These are phyloP conservation scores for Cynanchum wilfordii DNA, from an alignment of 257 asterid species.

Conservation along the genomic window DNA sequence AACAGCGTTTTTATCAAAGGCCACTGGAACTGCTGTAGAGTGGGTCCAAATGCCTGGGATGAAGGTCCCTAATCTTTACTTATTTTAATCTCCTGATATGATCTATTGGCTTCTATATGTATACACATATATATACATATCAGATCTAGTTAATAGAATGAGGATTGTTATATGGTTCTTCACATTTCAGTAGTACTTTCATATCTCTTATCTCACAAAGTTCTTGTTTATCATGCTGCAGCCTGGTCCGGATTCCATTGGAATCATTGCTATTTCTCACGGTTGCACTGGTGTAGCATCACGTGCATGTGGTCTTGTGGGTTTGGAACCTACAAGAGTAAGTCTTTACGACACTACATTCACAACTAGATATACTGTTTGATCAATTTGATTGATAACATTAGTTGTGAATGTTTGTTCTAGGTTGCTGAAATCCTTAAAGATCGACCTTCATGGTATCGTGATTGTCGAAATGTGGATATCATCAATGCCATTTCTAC, in stretches of 20 bases:
- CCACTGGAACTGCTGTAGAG: slow-evolving; percentile 99
- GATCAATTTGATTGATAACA: not conserved
- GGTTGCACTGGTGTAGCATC: slow-evolving; percentile 79
- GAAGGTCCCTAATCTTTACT: slow-evolving; percentile 49
- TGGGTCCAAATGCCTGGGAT: slow-evolving; percentile 99
- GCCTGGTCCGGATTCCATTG: slow-evolving; percentile 77
- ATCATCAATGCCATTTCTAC: slow-evolving; percentile 85
- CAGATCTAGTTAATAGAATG: not conserved
- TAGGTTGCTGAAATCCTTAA: slow-evolving; percentile 96
- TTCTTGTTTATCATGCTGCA: slow-evolving; percentile 16
- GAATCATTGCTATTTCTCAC: slow-evolving; percentile 55
- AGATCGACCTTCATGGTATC: slow-evolving; percentile 94
- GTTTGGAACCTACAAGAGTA: slow-evolving; percentile 91
- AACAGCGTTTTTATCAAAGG: slow-evolving; percentile 99
- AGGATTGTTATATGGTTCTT: not conserved
- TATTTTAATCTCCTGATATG: not conserved
- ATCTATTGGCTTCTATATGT: not conserved
- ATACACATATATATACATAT: not conserved
- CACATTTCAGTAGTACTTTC: not conserved
- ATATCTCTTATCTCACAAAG: slow-evolving; percentile 1
- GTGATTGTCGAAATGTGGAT: slow-evolving; percentile 91
- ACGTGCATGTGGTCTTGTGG: slow-evolving; percentile 98
- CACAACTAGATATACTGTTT: not conserved
- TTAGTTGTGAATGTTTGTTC: slow-evolving; percentile 4
- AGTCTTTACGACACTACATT: slow-evolving; percentile 19